phyloP scores from a whole-genome alignment of 768 basidiomycete genomes.

The Favolaschia claudopus region DNA sequence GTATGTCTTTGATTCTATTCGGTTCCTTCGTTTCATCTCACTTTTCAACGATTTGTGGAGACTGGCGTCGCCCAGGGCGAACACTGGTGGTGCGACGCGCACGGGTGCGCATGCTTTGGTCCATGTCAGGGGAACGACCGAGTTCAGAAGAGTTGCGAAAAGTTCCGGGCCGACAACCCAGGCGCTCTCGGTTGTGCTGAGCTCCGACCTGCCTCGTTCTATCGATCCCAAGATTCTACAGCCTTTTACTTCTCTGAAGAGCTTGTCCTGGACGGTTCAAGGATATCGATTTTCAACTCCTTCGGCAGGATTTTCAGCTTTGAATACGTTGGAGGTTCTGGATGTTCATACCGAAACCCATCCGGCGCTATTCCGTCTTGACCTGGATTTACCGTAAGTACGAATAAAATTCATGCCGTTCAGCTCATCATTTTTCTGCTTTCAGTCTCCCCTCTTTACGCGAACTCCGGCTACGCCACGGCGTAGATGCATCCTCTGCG shows the following conservation, averaged over 20 bases:
- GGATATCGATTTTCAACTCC: not conserved
- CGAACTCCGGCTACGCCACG: not conserved
- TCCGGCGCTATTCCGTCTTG: no score
- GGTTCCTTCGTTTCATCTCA: no score
- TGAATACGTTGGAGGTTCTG: not conserved
- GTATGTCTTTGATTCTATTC: no score
- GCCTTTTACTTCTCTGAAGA: not conserved
- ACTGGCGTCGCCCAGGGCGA: no score
- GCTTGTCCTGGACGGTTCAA: not conserved
- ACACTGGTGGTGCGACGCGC: no score
- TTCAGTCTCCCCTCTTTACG: not conserved
- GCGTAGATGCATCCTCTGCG: not conserved
- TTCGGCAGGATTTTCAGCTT: not conserved
- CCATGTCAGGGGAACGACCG: no score
- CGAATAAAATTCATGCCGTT: rapidly evolving
- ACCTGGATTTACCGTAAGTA: no score
- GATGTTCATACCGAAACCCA: no score
- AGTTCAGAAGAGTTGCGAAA: no score
- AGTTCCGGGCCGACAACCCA: no score
- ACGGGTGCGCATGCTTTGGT: no score
- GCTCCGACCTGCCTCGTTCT: not conserved
- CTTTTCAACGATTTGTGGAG: no score
- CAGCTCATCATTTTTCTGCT: not conserved
- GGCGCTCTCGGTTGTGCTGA: not conserved
- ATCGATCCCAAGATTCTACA: not conserved